Evolutionary conservation across 2,329 filamentous ascomycete species (phyloP), one percentile per base, ranked within the genome.

Genomic region (Epichloe coenophiala): DNA sequence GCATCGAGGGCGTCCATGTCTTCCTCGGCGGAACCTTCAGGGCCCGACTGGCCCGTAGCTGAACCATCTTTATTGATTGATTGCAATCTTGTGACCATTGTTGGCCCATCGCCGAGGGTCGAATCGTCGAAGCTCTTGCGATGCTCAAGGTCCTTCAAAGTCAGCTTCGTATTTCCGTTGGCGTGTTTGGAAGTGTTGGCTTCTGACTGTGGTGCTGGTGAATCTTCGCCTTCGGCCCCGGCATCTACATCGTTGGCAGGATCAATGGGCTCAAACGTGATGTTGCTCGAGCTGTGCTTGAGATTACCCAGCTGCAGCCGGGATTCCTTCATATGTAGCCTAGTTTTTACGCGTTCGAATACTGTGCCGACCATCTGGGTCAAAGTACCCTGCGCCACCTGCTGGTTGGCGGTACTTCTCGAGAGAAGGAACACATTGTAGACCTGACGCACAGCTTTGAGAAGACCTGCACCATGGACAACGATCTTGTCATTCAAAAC

Each of bases 281-380:
- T 64, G 54, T 74, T 75, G 64, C 75, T 80, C 19, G 71, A 71
- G 61, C 71, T 73, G 48, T 72, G 68, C 58, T 73, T 77, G 31
- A 78, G 65, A 55, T 72, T 76, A 19, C 68, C 64, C 9, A 80
- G 64, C 58, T 77, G 80, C 51, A 85, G 60, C 19, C 88, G 80
- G 37, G 86, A 76, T 63, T 96, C 90, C 66, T 95, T 96, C 72
- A 89, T 81, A 52, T 90, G 84, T 54, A 98, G 71, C 49, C 93
- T 78, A 1, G 80, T 79, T 70, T 93, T 94, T 56, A 98, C 91
- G 54, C 93, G 76, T 67, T 98, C 93, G 61, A 98, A 98, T 3
- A 98, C 93, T 1, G 91, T 97, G 57, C 91, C 90, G 39, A 97
- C 88, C 93, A 98, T 98, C 69, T 98, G 93, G 3, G 91, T 95